Evolutionary conservation across 78 protist genomes (phyloP), one percentile per base, ranked within the genome.

Genomic region (Tieghemostelium lacteum): DNA sequence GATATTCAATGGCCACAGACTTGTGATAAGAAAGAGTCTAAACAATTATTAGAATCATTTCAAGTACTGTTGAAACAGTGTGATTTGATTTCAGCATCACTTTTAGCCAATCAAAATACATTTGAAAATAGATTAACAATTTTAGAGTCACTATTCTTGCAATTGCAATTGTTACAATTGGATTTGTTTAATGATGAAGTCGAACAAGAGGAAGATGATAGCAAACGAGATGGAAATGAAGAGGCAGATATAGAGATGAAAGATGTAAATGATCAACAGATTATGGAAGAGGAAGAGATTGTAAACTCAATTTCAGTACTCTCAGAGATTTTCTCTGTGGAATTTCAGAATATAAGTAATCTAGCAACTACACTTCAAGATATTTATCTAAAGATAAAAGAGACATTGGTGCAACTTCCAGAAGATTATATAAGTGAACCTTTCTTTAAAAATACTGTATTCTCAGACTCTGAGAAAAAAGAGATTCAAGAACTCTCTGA

Each of bases 141-240:
- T 54, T 54, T 83, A 2, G 91, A 83, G 24, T 60, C 7, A 63
- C 45, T 83, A 10, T 69, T 83, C 24, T 42, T 69, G 29, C 78
- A 69, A 60, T n/a, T 83, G n/a, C 78, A 83, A 83, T 29, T 50
- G 17, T 34, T 83, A 34, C 91, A 83, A 69, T 60, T 83, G 17
- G 91, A 83, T 55, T 73, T 83, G 22, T 83, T 69, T 45, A 37
- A 55, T 19, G 40, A 69, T 5, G 67, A 69, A n/a, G 55, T 76
- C 49, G 49, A 72, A 34, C 19, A 24, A 20, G 40, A 50, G 2
- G 49, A 72, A 72, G 61, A 54, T 3, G n/a, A n/a, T n/a, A n/a
- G n/a, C n/a, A 57, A 7, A 19, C 19, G 14, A n/a, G 63, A 57
- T 57, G 17, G 14, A 19, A 57, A 57, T 16, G 14, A 57, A 19